Evolutionary conservation across 192 early-diverging fungal genomes (phyloP), one percentile per base, ranked within the genome.

Genomic region (Coemansia sp.): DNA sequence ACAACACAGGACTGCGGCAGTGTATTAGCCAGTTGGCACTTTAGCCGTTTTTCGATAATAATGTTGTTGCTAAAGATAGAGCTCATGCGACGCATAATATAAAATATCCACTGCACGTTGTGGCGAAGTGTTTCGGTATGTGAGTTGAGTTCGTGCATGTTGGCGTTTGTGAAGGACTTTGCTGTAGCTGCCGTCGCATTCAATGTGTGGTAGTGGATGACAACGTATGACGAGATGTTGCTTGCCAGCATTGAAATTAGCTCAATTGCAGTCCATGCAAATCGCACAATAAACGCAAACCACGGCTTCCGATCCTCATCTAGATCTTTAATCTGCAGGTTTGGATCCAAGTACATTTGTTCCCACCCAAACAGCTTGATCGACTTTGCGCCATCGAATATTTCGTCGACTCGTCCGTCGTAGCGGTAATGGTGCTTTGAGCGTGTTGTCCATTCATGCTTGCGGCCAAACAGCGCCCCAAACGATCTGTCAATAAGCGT

Each of bases 361-460:
- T 79, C 76, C 76, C 76, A 79, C 23, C 76, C 70, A 58, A 72
- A 73, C 52, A 79, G 62, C 67, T 79, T 78, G 22, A 78, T 72
- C 2, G 75, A 58, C 29, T 67, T 72, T 14, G 69, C 69, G 19
- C 51, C 56, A 15, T 50, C 38, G 51, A 63, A 78, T 9, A 78
- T 58, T 24, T 78, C 66, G 49, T 48, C 48, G 10, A 65, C 35
- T n/a, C 43, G 56, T 48, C 39, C 22, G 24, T 64, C 66, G 9
- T 62, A 65, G 11, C 2, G 23, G 11, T 21, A 25, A 8, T 54
- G 19, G 10, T 12, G 17, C 23, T 51, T n/a, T 22, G 7, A 5
- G 14, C 15, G 2, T 2, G 49, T 39, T 12, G 43, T 3, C 75
- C 75, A 77, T 12, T 62, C 29, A 19, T 68, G 56, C 12, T 50